Conservation (phyloP, 164 flowering plant genomes). For the Annona cherimola region DNA sequence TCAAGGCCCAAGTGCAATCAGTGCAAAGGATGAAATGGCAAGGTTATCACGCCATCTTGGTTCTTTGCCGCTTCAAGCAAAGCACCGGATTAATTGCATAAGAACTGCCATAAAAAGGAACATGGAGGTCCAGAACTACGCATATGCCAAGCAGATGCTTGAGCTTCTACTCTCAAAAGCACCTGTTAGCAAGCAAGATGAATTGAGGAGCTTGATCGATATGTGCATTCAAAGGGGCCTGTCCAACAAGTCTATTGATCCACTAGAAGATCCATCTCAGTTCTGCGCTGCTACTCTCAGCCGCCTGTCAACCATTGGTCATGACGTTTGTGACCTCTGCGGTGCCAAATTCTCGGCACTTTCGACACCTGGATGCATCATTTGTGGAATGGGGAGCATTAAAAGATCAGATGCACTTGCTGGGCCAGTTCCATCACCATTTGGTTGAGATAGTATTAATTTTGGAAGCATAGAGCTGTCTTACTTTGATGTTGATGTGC, state of each 20-base stretch:
- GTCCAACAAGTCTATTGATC: conserved; percentile 93
- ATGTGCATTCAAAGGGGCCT: conserved; percentile 86
- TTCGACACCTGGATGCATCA: conserved; percentile 85
- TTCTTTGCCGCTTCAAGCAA: conserved; percentile 87
- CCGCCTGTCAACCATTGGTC: conserved; percentile 93
- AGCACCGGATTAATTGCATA: conserved; percentile 89
- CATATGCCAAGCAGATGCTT: conserved; percentile 93
- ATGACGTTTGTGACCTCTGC: conserved; percentile 96
- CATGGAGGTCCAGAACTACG: conserved; percentile 96
- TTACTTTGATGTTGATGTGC: too few relatives aligned
- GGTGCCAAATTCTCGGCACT: conserved; percentile 98
- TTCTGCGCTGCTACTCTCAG: conserved; percentile 97
- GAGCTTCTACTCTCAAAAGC: conserved; percentile 93
- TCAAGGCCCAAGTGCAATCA: conserved; percentile 87
- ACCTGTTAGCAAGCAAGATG: conserved; percentile 92
- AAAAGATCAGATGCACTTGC: conserved; percentile 89
- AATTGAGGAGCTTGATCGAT: conserved; percentile 78
- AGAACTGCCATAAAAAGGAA: conserved; percentile 95
- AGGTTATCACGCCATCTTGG: conserved; percentile 93
- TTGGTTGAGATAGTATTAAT: conserved; percentile 49
- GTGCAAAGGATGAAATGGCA: conserved; percentile 99
- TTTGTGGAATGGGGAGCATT: conserved; percentile 99
- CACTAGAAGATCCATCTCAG: conserved; percentile 94
- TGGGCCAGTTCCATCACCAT: conserved; percentile 82
- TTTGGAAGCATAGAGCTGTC: background rate